Base-by-base conservation (phyloP, 179 eudicot genomes). In the Pouteria campechiana region DNA sequence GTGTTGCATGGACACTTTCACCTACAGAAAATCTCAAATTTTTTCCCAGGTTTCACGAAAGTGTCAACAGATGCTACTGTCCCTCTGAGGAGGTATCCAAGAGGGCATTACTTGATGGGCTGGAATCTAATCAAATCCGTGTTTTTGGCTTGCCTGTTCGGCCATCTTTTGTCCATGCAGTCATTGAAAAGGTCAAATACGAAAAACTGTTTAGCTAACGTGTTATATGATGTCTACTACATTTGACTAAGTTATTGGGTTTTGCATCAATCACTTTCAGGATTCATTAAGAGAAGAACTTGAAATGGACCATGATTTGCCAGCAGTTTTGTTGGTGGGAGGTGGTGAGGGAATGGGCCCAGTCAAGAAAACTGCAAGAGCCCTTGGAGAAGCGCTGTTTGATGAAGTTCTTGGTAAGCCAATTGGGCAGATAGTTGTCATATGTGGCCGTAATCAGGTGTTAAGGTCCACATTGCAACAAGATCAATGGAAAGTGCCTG, bases 271-370 rank as follows among this genome's bases (percentile, higher is more conserved):
- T n/a, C 46, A 22, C 25, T 23, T 45, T 30, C 41, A 88, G 97
- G 88, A 74, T 58, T 83, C 69, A 40, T 63, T 84, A 46, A 64
- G 97, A 70, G 88, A 61, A 40, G 95, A 84, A 44, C 92, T 88
- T 1, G 81, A 78, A 46, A 71, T 88, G 83, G 89, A 88, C 52
- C 76, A 61, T 6, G 15, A 69, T 13, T 58, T 88, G 57, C 97
- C 96, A 3, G 81, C 94, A 0, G 93, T 86, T 37, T 53, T 86
- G 62, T 64, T 86, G 40, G 83, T 86, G 96, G 96, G 93, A 19
- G 96, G 96, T 6, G 96, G 94, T n/a, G 96, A 86, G 68, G 96
- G 96, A 44, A 86, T 86, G 96, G 96, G 96, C 0, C 96, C 96
- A 6, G 93, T 86, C n/a, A 59, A 79, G 68, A 63, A 83, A 55